Evolutionary conservation across 2,329 filamentous ascomycete genomes (phyloP), one percentile per base, ranked within the genome.

Genomic region (Fusarium albidum): DNA sequence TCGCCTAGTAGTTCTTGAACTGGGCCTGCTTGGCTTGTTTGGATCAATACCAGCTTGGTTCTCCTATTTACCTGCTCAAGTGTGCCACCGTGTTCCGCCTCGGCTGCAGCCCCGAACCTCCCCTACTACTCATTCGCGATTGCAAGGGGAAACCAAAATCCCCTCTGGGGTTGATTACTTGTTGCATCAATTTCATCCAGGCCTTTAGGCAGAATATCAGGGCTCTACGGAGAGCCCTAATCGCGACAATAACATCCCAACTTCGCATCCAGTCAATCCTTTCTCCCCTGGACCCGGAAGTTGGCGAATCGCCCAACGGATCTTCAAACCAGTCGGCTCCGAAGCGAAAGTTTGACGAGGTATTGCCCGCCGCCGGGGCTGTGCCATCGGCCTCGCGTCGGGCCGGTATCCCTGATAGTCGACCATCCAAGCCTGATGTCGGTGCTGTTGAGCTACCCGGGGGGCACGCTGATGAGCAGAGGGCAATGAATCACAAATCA

Each of bases 221-320:
- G 53, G 63, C 55, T 61, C 50, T 59, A 21, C 35, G 21, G 25
- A 38, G 57, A 57, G 77, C 73, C 75, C 73, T 71, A 66, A 61
- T 72, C 77, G 77, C 66, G 76, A 80, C 73, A 61, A 81, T 81
- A 77, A 74, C 77, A 63, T 79, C 77, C 57, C 77, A 77, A 73
- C 71, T 80, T 60, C 75, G 78, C 64, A 81, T 81, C 55, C 73
- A 80, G 67, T 80, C 79, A 40, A 81, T 82, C 68, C 72, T 82
- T 69, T 80, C 79, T 53, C 75, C 77, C 54, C 68, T 72, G 55
- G 73, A 78, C 48, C 70, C 74, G 56, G 75, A 75, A 55, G 43
- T 68, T 59, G 73, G 76, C 71, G 74, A 75, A 34, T 65, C 59
- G 47, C 63, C 69, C 41, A 71, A 45, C 40, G 29, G 46, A 21